Evolutionary conservation across 169 alveolate genomes (phyloP), one percentile per base, ranked within the genome.

Genomic region (Eimeria falciformis): DNA sequence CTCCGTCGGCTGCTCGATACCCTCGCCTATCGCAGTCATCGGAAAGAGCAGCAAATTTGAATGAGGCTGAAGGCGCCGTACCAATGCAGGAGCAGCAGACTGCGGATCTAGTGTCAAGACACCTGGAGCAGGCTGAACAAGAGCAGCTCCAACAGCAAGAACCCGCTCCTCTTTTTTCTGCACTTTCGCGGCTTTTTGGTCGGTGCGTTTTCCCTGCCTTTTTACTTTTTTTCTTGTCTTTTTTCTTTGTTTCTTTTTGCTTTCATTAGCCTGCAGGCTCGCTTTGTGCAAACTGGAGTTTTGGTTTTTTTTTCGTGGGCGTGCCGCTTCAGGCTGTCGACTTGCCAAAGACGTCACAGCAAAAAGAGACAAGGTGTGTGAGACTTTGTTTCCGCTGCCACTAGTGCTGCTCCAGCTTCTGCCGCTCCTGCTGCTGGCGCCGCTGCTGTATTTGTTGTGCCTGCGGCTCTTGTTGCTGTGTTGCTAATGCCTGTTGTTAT

Each of bases 271-370:
- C n/a, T n/a, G n/a, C n/a, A n/a, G n/a, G n/a, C n/a, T n/a, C n/a
- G n/a, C n/a, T n/a, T n/a, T n/a, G n/a, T n/a, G n/a, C n/a, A n/a
- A n/a, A n/a, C n/a, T n/a, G n/a, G n/a, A n/a, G n/a, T n/a, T n/a
- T n/a, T n/a, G n/a, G n/a, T n/a, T n/a, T n/a, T n/a, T n/a, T n/a
- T n/a, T n/a, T n/a, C n/a, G n/a, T n/a, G 71, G 71, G 71, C n/a
- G 71, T n/a, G n/a, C n/a, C n/a, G n/a, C n/a, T 58, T 58, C 71
- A 58, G 71, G n/a, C n/a, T 58, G 4, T 58, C 71, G 21, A 58
- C 25, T 25, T 6, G 71, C 40, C 21, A 18, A 58, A 33, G 71
- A 25, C 71, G 71, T 2, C 71, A 18, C 21, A 33, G 71, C 0
- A 6, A 58, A 12, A 58, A 58, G 71, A 58, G 25, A 58, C 25